Evolutionary conservation across 2,329 filamentous ascomycete species (phyloP).

Genomic region (Rhinocladiella similis): DNA sequence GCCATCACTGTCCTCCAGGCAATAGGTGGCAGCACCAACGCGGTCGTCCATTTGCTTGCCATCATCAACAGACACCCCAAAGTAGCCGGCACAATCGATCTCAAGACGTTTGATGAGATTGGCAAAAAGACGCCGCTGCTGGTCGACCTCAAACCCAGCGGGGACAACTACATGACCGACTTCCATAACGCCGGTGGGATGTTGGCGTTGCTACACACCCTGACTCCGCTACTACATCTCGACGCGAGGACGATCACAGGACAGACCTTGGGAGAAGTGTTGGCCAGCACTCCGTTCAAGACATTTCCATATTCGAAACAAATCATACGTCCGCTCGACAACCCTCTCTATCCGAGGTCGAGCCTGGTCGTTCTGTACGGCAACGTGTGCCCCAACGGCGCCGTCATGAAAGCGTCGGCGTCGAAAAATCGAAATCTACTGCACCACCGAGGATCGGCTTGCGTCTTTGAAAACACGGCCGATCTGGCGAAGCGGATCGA

Average conservation of each 20-base stretch:
- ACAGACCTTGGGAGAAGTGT: conserved; percentile 47
- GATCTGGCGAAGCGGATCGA: conserved; percentile 51
- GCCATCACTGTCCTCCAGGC: conserved; percentile 57
- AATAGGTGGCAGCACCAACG: conserved; percentile 59
- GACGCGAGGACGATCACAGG: conserved; percentile 49
- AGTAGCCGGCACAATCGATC: conserved; percentile 45
- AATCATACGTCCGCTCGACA: conserved; percentile 46
- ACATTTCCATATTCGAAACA: conserved; percentile 42
- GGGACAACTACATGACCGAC: conserved; percentile 57
- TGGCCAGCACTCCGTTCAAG: conserved; percentile 46
- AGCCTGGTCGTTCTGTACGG: conserved; percentile 49
- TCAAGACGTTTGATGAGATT: conserved; percentile 51
- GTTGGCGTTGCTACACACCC: conserved; percentile 47
- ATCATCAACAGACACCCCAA: conserved; percentile 56
- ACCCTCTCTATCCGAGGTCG: conserved; percentile 48
- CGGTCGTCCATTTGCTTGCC: conserved; percentile 57
- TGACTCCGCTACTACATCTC: conserved; percentile 49
- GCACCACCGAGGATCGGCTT: conserved; percentile 45
- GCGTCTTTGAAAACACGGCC: conserved; percentile 50
- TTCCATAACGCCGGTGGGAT: conserved; percentile 57
- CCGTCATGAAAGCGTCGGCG: conserved; percentile 53
- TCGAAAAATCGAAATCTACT: conserved; percentile 50
- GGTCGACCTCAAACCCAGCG: conserved; percentile 55
- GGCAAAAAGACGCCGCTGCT: conserved; percentile 49
- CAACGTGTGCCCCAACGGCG: conserved; percentile 51